Evolutionary conservation across 768 basidiomycete genomes (phyloP).

Genomic region (Mycena belliarum): DNA sequence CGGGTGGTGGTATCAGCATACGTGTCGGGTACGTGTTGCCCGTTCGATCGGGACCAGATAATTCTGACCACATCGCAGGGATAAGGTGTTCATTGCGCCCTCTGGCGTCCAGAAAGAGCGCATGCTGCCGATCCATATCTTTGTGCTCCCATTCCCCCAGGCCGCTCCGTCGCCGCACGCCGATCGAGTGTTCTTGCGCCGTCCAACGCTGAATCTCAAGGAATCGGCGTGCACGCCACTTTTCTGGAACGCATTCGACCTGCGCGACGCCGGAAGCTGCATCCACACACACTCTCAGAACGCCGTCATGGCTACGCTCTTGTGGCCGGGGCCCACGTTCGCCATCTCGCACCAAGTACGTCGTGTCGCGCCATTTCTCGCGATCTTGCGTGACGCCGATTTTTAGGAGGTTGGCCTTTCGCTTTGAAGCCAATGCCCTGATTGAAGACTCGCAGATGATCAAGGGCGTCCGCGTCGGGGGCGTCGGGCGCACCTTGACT

Average conservation of each 20-base stretch:
- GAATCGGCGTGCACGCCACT: slow-evolving; percentile 84
- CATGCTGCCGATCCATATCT: slow-evolving; percentile 81
- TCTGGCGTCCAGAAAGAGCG: slow-evolving; percentile 92
- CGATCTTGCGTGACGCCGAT: background rate
- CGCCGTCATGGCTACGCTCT: slow-evolving; percentile 53
- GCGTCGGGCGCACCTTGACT: slow-evolving; percentile 46
- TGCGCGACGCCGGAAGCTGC: slow-evolving; percentile 42
- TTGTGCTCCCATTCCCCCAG: slow-evolving; percentile 82
- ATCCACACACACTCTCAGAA: background rate
- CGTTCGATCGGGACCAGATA: background rate
- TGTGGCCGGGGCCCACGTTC: slow-evolving; percentile 72
- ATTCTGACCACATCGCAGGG: slow-evolving; percentile 37
- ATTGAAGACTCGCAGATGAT: slow-evolving; percentile 68
- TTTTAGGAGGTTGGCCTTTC: slow-evolving; percentile 43
- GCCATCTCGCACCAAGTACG: slow-evolving; percentile 80
- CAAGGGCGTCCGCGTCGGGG: slow-evolving; percentile 80
- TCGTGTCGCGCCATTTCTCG: slow-evolving; percentile 21
- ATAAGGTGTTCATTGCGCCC: slow-evolving; percentile 84
- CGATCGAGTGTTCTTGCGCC: slow-evolving; percentile 76
- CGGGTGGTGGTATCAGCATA: slow-evolving; percentile 81
- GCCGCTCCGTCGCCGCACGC: slow-evolving; percentile 57
- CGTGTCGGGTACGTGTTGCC: slow-evolving; percentile 53
- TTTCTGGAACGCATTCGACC: background rate
- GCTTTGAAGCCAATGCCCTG: background rate
- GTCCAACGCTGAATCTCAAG: slow-evolving; percentile 69